Evolutionary conservation across 371 early-diverging fungal genomes (phyloP), one percentile per base, ranked within the genome.

Genomic region (Mortierella sp.): DNA sequence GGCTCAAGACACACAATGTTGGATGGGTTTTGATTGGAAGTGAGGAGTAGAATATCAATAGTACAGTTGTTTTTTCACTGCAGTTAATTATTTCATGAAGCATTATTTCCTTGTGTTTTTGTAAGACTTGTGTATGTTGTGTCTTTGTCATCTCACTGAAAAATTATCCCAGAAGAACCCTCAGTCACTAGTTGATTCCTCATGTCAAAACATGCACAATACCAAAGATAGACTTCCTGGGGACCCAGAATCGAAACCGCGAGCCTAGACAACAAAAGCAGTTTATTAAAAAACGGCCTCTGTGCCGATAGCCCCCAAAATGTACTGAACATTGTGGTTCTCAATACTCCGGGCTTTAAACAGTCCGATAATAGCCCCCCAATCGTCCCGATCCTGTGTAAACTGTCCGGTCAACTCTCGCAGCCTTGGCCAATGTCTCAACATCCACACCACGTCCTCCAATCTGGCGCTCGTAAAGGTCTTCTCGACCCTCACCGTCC

Each of bases 81-180:
- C 58, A 34, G 10, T 2, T 13, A 40, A 65, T 72, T 73, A 65
- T 8, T 72, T 41, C 26, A 29, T 37, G 39, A 93, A 93, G 71
- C n/a, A n/a, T n/a, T 90, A 96, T 43, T 92, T 86, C 71, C 94
- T 92, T 4, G 94, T 92, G 9, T 88, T 68, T 34, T 84, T 85
- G 77, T 97, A 97, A 44, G 89, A 91, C 10, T 93, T 90, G 61
- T 93, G 95, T 16, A 88, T n/a, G n/a, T n/a, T 90, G 83, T 95
- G 95, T 6, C 90, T 87, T 39, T 97, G 97, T 74, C 98, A 97
- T 26, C 96, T 91, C 70, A 96, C 78, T 24, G 87, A 61, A 82
- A 96, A 91, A n/a, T n/a, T n/a, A n/a, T n/a, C n/a, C n/a, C n/a
- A n/a, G n/a, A n/a, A n/a, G n/a, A n/a, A n/a, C n/a, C n/a, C n/a